These are phyloP conservation scores for Dichotomocladium elegans DNA, from an alignment of 371 early-diverging fungal species.

Conservation along the genomic window DNA sequence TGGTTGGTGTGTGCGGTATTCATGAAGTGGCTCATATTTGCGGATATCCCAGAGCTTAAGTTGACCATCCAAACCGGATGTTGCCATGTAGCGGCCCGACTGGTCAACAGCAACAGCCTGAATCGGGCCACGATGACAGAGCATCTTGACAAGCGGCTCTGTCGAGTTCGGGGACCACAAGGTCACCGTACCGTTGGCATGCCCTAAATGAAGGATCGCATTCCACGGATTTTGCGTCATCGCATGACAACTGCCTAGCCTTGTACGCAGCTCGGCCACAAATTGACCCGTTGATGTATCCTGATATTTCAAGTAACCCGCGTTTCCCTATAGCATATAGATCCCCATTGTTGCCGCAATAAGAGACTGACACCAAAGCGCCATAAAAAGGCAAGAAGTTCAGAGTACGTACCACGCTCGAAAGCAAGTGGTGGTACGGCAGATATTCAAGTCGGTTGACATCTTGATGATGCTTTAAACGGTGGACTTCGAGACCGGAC, in stretches of 20 bases:
- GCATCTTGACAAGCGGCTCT: constrained; percentile 90
- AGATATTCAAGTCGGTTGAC: constrained; percentile 87
- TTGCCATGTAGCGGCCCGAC: constrained; percentile 90
- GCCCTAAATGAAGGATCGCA: constrained; percentile 93
- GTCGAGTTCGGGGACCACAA: constrained; percentile 91
- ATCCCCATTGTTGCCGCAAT: too few species aligned
- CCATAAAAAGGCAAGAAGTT: not conserved
- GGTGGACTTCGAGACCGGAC: constrained; percentile 93
- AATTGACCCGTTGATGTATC: constrained; percentile 95
- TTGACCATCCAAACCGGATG: constrained; percentile 88
- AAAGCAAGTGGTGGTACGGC: constrained; percentile 96
- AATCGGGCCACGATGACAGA: constrained; percentile 89
- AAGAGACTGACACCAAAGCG: too few species aligned
- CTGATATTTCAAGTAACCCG: constrained; percentile 89
- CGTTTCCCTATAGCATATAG: constrained; percentile 79
- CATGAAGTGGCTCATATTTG: constrained; percentile 77
- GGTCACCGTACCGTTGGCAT: constrained; percentile 91
- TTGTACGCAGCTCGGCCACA: constrained; percentile 79
- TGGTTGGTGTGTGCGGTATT: constrained; percentile 75
- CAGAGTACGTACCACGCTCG: constrained; percentile 59
- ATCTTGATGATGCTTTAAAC: constrained; percentile 80
- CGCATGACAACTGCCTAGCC: constrained; percentile 73
- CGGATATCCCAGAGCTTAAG: constrained; percentile 97
- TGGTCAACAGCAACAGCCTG: constrained; percentile 85
- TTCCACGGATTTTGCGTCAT: constrained; percentile 94